phyloP scores from a whole-genome alignment of 1,284 basidiomycete genomes.

The Ganoderma lucidum region DNA sequence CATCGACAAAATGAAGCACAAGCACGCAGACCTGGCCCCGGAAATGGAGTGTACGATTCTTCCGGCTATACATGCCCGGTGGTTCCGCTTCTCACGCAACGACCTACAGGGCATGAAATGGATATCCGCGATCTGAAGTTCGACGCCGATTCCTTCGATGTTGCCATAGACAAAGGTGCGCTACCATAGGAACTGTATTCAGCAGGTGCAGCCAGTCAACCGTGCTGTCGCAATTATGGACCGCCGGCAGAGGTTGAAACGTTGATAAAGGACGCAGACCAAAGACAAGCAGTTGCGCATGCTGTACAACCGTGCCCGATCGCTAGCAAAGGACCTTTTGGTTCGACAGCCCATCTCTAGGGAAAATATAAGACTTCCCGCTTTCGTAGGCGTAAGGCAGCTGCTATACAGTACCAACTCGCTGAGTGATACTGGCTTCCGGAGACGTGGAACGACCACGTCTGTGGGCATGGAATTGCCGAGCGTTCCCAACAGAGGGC shows the following conservation, averaged over 20 bases:
- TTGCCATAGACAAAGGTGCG: constrained; percentile 90
- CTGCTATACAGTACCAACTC: no score
- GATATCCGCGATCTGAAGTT: constrained; percentile 83
- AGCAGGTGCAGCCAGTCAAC: not conserved
- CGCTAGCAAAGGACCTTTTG: no score
- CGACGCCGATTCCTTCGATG: constrained; percentile 74
- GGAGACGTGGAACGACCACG: not conserved
- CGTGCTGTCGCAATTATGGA: not conserved
- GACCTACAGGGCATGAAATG: constrained; percentile 82
- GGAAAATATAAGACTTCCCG: not conserved
- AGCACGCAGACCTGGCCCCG: constrained; percentile 62
- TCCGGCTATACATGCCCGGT: not conserved
- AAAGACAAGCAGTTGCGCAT: no score
- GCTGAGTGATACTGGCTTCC: no score
- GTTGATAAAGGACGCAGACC: not conserved
- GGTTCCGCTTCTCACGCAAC: not conserved
- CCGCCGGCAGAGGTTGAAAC: not conserved
- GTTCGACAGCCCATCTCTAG: not conserved
- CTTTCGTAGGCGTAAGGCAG: not conserved
- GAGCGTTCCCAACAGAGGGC: no score
- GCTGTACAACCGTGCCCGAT: no score
- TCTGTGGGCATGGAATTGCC: not conserved
- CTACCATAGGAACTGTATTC: not conserved
- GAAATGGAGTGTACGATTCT: constrained; percentile 78
- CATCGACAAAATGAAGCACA: constrained; percentile 81